Percentiles rank a stretch among this genome's conserved stretches.
Evolutionary conservation across 1,284 basidiomycete genomes (phyloP).

Genomic region (Gomphus bonarii): DNA sequence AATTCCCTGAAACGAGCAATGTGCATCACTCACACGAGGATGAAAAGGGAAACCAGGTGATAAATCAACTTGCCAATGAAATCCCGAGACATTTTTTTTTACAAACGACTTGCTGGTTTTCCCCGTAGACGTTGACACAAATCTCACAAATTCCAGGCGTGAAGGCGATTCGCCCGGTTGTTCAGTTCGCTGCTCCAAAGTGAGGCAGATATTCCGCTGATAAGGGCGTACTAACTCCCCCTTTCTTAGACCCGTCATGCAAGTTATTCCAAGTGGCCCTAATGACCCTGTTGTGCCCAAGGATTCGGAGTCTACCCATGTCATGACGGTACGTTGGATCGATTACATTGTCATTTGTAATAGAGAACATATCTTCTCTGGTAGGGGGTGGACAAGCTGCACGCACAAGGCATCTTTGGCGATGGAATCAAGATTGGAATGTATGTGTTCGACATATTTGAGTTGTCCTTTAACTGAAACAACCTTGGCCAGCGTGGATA

Average conservation of each 20-base stretch:
- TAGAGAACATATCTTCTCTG: background rate
- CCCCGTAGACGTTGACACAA: constrained; percentile 17
- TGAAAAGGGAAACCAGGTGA: background rate
- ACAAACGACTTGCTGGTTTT: background rate
- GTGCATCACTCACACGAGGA: background rate
- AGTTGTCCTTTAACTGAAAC: background rate
- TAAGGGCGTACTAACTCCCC: background rate
- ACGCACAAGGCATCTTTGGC: constrained; percentile 38
- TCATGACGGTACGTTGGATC: constrained; percentile 22
- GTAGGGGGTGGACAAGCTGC: constrained; percentile 37
- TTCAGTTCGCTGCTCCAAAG: constrained; percentile 20
- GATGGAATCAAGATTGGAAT: constrained; percentile 44
- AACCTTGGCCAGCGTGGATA: background rate
- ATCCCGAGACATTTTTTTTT: background rate
- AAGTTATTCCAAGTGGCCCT: constrained; percentile 20
- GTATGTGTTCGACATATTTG: constrained; percentile 16
- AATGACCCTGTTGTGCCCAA: constrained; percentile 27
- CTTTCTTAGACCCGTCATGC: constrained; percentile 20
- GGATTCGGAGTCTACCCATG: constrained; percentile 25
- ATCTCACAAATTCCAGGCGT: constrained; percentile 21
- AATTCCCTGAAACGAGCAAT: background rate
- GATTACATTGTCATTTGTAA: background rate
- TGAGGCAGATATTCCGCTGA: constrained; percentile 11
- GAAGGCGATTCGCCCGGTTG: constrained; percentile 22
- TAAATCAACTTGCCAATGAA: background rate